These are phyloP conservation scores for Lactarius vividus DNA, from an alignment of 768 basidiomycete species.

Conservation along the genomic window DNA sequence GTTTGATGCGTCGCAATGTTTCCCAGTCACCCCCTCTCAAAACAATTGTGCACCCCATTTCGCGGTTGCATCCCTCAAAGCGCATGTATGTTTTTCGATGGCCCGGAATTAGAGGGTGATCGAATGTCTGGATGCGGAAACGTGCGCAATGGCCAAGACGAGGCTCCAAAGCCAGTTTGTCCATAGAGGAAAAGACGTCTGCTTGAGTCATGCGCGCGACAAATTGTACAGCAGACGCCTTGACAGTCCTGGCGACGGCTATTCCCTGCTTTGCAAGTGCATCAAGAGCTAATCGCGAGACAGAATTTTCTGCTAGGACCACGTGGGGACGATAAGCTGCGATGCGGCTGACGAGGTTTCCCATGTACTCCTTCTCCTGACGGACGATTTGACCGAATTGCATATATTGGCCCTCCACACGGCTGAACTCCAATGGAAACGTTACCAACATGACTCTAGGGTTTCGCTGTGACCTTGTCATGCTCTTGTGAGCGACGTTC, in stretches of 20 bases:
- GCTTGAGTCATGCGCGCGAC: conserved; percentile 94
- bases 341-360: conserved; percentile 83
- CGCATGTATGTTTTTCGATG: conserved; percentile 95
- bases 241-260: conserved; percentile 87
- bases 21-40: conserved; percentile 84
- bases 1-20: conserved; percentile 81
- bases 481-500: conserved; percentile 94
- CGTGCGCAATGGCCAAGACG: conserved; percentile 83
- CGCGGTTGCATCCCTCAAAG: conserved; percentile 91
- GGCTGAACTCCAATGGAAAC: conserved; percentile 91
- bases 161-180: conserved; percentile 86
- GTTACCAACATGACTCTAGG: conserved; percentile 96
- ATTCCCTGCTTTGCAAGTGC: conserved; percentile 81
- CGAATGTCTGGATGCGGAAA: conserved; percentile 90
- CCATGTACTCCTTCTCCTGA: conserved; percentile 91
- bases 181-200: conserved; percentile 94
- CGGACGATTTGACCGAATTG: conserved; percentile 87
- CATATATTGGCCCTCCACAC: conserved; percentile 90
- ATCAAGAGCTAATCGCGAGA: conserved; percentile 87
- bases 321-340: conserved; percentile 90
- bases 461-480: conserved; percentile 78
- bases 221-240: conserved; percentile 80
- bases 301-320: conserved; percentile 87
- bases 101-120: conserved; percentile 92
- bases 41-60: conserved; percentile 93